Evolutionary conservation across 2,329 filamentous ascomycete genomes (phyloP).

Genomic region (Phaeoacremonium minimum): DNA sequence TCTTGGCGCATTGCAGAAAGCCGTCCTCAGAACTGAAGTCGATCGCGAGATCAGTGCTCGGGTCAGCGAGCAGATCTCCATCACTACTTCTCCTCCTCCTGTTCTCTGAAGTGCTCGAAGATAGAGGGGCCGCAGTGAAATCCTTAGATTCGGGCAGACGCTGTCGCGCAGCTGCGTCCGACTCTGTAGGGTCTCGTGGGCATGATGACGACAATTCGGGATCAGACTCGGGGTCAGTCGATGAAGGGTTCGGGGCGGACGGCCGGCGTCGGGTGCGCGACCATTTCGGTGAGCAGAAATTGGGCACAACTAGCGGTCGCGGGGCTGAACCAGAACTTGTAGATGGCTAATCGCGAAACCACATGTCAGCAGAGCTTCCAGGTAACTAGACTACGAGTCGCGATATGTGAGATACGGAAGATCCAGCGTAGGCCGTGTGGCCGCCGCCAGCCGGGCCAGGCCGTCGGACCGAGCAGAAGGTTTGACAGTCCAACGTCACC

Average conservation of each 20-base stretch:
- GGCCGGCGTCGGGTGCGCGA: slow-evolving; percentile 14
- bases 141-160: slow-evolving; percentile 13
- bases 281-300: slow-evolving; percentile 21
- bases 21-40: slow-evolving; percentile 54
- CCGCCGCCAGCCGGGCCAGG: no score
- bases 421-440: no score
- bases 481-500: no score
- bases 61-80: slow-evolving; percentile 38
- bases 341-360: neutral
- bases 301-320: slow-evolving; percentile 15
- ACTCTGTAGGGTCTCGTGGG: slow-evolving; percentile 22
- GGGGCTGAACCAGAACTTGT: neutral
- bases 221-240: slow-evolving; percentile 5
- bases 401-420: no score
- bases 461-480: no score
- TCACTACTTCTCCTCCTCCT: slow-evolving; percentile 9
- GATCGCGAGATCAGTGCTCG: slow-evolving; percentile 38
- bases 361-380: neutral
- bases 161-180: slow-evolving; percentile 23
- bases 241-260: slow-evolving; percentile 12
- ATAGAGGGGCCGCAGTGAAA: slow-evolving; percentile 13
- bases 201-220: slow-evolving; percentile 14
- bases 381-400: no score
- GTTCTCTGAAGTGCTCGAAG: slow-evolving; percentile 11
- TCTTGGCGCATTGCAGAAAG: slow-evolving; percentile 50